Evolutionary conservation across 768 basidiomycete species (phyloP).

Genomic region (Psilocybe sp.): DNA sequence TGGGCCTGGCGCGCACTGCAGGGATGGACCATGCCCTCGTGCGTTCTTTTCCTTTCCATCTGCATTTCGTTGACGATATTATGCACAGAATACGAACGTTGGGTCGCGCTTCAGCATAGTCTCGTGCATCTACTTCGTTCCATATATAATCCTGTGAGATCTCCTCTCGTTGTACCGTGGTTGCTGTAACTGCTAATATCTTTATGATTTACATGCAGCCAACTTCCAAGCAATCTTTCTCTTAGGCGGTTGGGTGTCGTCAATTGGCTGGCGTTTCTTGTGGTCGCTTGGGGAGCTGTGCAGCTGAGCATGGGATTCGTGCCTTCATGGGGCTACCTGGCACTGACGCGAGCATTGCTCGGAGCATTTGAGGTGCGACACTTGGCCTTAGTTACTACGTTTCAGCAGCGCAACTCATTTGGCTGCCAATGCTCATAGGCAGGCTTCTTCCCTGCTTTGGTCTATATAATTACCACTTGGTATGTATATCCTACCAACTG

Average conservation of each 20-base stretch:
- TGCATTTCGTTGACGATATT: background rate
- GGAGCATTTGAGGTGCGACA: constrained; percentile 39
- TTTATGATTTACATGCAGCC: constrained; percentile 20
- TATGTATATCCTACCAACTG: constrained; percentile 5
- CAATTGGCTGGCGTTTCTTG: constrained; percentile 39
- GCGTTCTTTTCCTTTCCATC: background rate
- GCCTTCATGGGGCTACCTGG: constrained; percentile 36
- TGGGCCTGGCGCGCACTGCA: constrained; percentile 33
- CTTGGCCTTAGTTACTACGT: background rate
- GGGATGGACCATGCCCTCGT: constrained; percentile 34
- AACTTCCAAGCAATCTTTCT: constrained; percentile 42
- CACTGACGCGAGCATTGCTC: constrained; percentile 37
- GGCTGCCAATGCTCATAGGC: constrained; percentile 27
- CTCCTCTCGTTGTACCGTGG: no score
- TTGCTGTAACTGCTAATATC: background rate
- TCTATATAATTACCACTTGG: constrained; percentile 51
- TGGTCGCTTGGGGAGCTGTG: constrained; percentile 41
- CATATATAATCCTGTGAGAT: constrained; percentile 32
- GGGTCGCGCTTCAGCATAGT: constrained; percentile 32
- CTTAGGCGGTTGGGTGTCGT: constrained; percentile 40
- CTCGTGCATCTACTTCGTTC: constrained; percentile 32
- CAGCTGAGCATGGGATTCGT: constrained; percentile 48
- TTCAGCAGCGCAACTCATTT: background rate
- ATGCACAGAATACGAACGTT: constrained; percentile 23
- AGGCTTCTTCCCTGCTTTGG: constrained; percentile 48